Evolutionary conservation across 352 stramenopile genomes (phyloP), one percentile per base, ranked within the genome.

Genomic region (Saprolegnia diclina): DNA sequence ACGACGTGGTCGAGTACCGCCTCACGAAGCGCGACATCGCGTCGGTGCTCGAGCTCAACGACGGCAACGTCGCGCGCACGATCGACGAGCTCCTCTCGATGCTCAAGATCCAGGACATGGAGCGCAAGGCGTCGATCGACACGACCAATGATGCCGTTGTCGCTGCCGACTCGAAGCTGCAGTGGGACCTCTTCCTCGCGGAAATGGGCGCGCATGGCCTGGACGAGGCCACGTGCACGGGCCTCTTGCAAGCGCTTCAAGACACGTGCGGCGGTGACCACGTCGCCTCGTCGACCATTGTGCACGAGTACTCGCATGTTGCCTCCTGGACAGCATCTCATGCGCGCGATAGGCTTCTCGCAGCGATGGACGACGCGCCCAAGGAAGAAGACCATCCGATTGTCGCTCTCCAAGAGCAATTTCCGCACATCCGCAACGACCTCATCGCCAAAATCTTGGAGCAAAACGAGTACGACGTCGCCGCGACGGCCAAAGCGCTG

Each of bases 161-260:
- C 5, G 14, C 45, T 24, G 18, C 16, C 21, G 63, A 69, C 63
- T 19, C 38, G 14, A 7, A 54, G 38, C 13, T 69, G 16, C 63
- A 69, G 40, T 69, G 63, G 63, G 21, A 69, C 21, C 53, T 69
- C 29, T 69, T 69, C 29, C 61, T 45, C 16, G 42, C 16, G 5
- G 63, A 69, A 42, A 32, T 69, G 10, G 22, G 7, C 6, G 21
- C 48, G n/a, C 50, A 69, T 35, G 63, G 63, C 18, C 48, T 69
- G 5, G 63, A 69, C 24, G 45, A 59, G 5, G 10, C 52, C 11
- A 21, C 48, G 22, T 69, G 45, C 29, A 9, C 10, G 7, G 63
- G 61, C 14, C 38, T 69, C 1, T 19, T 69, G 14, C 42, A 69
- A 52, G 19, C 61, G n/a, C 48, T 69, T 37, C 37, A 69, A n/a